Percentiles rank a stretch among this genome's conserved stretches.
phyloP scores from a whole-genome alignment of 164 flowering plant genomes.

The Nymphaea thermarum region DNA sequence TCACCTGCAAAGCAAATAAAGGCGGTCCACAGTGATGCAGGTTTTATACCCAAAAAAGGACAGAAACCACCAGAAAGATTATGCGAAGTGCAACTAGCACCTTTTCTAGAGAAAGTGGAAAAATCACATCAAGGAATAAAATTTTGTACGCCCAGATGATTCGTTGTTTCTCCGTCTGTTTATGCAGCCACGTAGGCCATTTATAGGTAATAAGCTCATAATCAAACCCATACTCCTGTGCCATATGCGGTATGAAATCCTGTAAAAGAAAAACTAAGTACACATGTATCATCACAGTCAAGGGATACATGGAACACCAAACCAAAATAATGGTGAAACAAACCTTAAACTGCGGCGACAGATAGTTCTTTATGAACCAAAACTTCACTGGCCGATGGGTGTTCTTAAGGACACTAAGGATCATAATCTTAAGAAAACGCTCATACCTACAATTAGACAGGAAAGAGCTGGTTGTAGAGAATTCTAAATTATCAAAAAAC shows the following conservation, averaged over 20 bases:
- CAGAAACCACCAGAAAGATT: background rate
- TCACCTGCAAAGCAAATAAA: conserved; percentile 51
- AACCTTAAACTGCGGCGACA: conserved; percentile 97
- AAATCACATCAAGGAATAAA: conserved; percentile 94
- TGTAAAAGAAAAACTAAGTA: conserved; percentile 14
- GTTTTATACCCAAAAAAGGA: background rate
- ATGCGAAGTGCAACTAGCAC: conserved; percentile 13
- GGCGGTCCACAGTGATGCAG: background rate
- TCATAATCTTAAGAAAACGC: conserved; percentile 94
- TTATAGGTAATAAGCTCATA: conserved; percentile 91
- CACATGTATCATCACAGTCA: background rate
- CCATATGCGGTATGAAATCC: conserved; percentile 98
- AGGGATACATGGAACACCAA: background rate
- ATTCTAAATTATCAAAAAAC: too few species aligned
- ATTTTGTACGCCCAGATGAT: conserved; percentile 99
- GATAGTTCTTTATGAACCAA: conserved; percentile 98
- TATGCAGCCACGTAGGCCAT: conserved; percentile 99
- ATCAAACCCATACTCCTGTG: conserved; percentile 81
- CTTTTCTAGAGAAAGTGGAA: conserved; percentile 94
- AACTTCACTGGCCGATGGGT: conserved; percentile 89
- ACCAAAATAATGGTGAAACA: background rate
- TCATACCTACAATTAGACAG: conserved; percentile 59
- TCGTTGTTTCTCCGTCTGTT: conserved; percentile 95
- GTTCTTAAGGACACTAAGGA: conserved; percentile 82
- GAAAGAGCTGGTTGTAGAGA: background rate